Conservation (phyloP, 2,329 filamentous ascomycete species). For the Ophiostoma sp. region DNA sequence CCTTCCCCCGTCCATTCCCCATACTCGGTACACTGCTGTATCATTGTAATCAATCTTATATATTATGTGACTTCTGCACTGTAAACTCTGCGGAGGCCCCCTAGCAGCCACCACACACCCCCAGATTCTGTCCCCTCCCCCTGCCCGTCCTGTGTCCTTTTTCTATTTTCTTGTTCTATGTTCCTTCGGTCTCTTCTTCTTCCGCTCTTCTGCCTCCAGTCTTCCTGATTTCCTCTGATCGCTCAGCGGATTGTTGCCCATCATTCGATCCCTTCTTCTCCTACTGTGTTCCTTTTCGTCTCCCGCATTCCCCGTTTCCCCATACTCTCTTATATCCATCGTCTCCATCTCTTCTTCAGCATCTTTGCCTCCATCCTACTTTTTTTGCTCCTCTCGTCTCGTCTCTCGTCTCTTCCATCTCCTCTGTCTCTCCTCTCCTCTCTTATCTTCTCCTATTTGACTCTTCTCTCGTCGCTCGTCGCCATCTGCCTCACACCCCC, state of each 20-base stretch:
- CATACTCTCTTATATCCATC: conserved; percentile 8
- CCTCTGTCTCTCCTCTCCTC: neutral
- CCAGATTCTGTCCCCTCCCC: conserved; percentile 6
- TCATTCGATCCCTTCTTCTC: neutral
- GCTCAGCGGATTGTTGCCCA: neutral
- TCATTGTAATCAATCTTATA: neutral
- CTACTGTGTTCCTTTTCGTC: neutral
- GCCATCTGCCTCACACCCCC: neutral
- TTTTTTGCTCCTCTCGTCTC: neutral
- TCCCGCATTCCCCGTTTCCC: conserved; percentile 3
- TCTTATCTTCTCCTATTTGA: neutral
- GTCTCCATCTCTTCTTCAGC: neutral
- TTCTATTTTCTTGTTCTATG: neutral
- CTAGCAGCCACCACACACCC: neutral
- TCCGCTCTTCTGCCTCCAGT: neutral
- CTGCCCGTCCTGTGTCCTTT: neutral
- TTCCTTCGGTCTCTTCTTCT: neutral
- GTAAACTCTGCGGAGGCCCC: conserved; percentile 7
- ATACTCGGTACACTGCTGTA: neutral
- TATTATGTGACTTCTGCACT: neutral
- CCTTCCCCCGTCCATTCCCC: neutral
- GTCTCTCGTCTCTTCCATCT: neutral
- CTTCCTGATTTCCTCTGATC: neutral
- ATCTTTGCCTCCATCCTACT: neutral
- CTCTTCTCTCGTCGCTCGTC: neutral